phyloP scores from a whole-genome alignment of 495 filamentous ascomycete species.

The Penicillium canariense region DNA sequence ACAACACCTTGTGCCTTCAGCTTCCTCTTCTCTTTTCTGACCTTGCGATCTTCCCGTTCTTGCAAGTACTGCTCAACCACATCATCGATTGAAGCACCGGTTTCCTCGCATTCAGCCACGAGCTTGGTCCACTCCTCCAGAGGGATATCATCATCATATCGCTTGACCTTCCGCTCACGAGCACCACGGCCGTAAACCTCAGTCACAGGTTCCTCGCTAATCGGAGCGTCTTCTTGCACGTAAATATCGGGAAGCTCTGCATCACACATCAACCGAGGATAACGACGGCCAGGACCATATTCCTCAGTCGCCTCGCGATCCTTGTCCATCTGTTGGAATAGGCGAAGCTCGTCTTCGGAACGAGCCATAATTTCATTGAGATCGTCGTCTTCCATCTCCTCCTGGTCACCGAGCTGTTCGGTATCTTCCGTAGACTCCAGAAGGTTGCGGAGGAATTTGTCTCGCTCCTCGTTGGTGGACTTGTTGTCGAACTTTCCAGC shows the following conservation, averaged over 20 bases:
- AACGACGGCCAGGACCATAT: constrained; percentile 67
- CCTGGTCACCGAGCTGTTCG: constrained; percentile 74
- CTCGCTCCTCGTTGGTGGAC: constrained; percentile 96
- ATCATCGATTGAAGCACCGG: constrained; percentile 66
- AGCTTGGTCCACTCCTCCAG: constrained; percentile 85
- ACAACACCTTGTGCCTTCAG: constrained; percentile 38
- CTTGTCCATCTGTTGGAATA: constrained; percentile 77
- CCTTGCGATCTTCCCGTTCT: constrained; percentile 44
- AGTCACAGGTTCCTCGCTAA: constrained; percentile 73
- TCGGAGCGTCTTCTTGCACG: constrained; percentile 77
- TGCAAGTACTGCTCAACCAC: constrained; percentile 86
- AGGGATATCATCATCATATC: constrained; percentile 95
- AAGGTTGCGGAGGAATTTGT: constrained; percentile 88
- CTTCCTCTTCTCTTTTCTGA: constrained; percentile 64
- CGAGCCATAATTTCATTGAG: constrained; percentile 85
- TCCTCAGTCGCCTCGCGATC: constrained; percentile 58
- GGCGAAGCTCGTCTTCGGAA: constrained; percentile 64
- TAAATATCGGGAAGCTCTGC: constrained; percentile 92
- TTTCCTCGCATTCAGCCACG: constrained; percentile 91
- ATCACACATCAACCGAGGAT: constrained; percentile 82
- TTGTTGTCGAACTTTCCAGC: constrained; percentile 99
- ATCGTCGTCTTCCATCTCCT: constrained; percentile 96
- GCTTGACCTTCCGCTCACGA: constrained; percentile 86
- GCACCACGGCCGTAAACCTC: constrained; percentile 83
- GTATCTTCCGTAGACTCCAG: constrained; percentile 86